Percentiles rank a stretch among this genome's conserved stretches.
These are phyloP conservation scores for Pseudogymnoascus sp. DNA, from an alignment of 2,329 filamentous ascomycete genomes.

Conservation along the genomic window DNA sequence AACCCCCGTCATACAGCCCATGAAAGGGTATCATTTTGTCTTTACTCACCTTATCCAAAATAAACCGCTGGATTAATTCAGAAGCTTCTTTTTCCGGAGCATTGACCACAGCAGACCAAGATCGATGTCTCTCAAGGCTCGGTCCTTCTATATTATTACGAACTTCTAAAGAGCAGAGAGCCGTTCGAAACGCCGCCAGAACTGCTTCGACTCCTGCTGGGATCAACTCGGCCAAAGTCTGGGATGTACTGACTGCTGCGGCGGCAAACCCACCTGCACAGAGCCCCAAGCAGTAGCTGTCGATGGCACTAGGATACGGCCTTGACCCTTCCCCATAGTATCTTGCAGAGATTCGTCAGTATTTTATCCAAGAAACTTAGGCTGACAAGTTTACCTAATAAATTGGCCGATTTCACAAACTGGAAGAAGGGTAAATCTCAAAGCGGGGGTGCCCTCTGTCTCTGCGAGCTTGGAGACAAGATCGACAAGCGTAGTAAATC, in stretches of 20 bases:
- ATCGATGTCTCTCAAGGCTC: constrained; percentile 11
- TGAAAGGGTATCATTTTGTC: background rate
- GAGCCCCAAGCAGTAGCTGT: constrained; percentile 17
- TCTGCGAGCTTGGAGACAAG: background rate
- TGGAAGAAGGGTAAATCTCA: constrained; percentile 2
- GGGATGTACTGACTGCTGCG: constrained; percentile 22
- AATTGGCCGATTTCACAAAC: background rate
- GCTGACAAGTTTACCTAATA: background rate
- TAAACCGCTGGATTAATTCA: constrained; percentile 4
- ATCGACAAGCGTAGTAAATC: constrained; percentile 3
- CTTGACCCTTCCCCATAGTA: background rate
- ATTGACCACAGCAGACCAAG: constrained; percentile 8
- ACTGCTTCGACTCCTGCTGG: constrained; percentile 24
- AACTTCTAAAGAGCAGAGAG: constrained; percentile 7
- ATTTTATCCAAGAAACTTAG: background rate
- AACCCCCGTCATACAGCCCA: background rate
- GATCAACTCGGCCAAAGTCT: constrained; percentile 21
- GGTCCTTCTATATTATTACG: background rate
- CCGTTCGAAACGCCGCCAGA: constrained; percentile 21
- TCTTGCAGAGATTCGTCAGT: background rate
- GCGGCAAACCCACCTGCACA: constrained; percentile 26
- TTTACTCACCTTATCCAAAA: background rate
- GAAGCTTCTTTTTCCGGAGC: background rate
- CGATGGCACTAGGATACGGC: background rate
- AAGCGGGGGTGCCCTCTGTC: background rate